Base-by-base conservation (phyloP, 2,329 filamentous ascomycete genomes). In the Tolypocladium amazonense region DNA sequence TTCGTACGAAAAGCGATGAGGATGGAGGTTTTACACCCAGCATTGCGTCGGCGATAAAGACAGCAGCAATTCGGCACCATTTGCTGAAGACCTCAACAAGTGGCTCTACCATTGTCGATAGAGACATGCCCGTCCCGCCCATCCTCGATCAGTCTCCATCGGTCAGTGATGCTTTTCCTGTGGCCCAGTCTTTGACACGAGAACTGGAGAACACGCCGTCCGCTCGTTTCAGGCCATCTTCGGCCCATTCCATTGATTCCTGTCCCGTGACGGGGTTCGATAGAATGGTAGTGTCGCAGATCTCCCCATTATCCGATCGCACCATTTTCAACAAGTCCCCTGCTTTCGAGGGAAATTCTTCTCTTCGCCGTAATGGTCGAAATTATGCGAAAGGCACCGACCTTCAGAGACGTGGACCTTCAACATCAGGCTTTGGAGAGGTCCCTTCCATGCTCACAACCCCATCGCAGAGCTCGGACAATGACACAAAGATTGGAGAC, bases 41-140 rank as follows among this genome's bases (percentile, higher is more conserved):
- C 56, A 30, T 59, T 20, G 20, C 60, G 1, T 62, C 64, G 9
- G 14, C 57, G 20, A 59, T 33, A 18, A 65, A 59, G 23, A 56
- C 57, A 9, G 50, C 56, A 5, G 58, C 47, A 12, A 58, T 62
- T 47, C 64, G 63, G 14, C 66, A 71, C 52, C 63, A 63, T 23
- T 60, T 69, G 43, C 61, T 69, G 27, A 71, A 72, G 59, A 58
- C 66, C 9, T 60, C 62, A 14, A 56, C 61, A 14, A 65, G 60
- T 12, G 59, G 60, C 8, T 59, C 62, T 4, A 61, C 60, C 30
- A n/a, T 66, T 23, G 50, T 66, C 14, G 63, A 67, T 37, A 67
- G 63, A 58, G 62, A 68, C 35, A 45, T 58, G 3, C 63, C 67
- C 12, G 59, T 56, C 6, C 61, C 67, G 12, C 66, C 67, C 3